A percentile compares a stretch with the other conserved stretches of the same genome.
These are phyloP conservation scores for Entrophospora sp. DNA, from an alignment of 192 early-diverging fungal genomes.

Conservation along the genomic window DNA sequence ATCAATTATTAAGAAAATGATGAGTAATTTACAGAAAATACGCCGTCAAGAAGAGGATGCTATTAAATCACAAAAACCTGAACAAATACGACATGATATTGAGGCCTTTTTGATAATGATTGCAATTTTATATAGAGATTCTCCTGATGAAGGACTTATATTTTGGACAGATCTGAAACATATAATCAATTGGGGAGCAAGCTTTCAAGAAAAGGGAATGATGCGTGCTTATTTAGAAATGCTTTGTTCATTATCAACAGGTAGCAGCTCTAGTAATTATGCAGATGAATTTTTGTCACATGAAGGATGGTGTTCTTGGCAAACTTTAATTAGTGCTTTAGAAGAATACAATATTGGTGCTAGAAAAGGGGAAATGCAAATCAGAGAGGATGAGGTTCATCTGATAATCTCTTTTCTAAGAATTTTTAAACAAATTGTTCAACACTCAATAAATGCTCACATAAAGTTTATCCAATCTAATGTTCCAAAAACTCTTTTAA, in stretches of 20 bases:
- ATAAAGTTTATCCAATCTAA: conserved; percentile 57
- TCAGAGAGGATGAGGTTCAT: conserved; percentile 64
- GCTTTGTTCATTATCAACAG: conserved; percentile 75
- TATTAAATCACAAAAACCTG: conserved; percentile 15
- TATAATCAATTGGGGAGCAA: conserved; percentile 57
- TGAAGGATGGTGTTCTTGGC: conserved; percentile 65
- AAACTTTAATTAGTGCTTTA: conserved; percentile 64
- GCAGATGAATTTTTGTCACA: conserved; percentile 35
- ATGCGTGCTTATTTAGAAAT: conserved; percentile 71
- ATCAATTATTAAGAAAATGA: conserved; percentile 45
- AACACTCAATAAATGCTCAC: conserved; percentile 65
- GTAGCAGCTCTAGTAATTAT: conserved; percentile 44
- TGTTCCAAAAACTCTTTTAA: conserved; percentile 65
- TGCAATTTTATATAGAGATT: conserved; percentile 62
- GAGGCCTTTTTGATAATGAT: conserved; percentile 69
- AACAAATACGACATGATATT: conserved; percentile 39
- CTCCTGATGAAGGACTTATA: conserved; percentile 62
- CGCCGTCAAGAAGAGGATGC: conserved; percentile 66
- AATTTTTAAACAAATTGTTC: conserved; percentile 67
- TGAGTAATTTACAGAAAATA: conserved; percentile 47
- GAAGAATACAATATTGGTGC: conserved; percentile 53
- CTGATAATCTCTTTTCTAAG: conserved; percentile 69
- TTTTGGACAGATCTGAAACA: conserved; percentile 63
- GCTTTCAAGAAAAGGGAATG: conserved; percentile 51
- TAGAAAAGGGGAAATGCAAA: conserved; percentile 43